phyloP scores from a whole-genome alignment of 257 asterid species.

The Eucommia ulmoides region DNA sequence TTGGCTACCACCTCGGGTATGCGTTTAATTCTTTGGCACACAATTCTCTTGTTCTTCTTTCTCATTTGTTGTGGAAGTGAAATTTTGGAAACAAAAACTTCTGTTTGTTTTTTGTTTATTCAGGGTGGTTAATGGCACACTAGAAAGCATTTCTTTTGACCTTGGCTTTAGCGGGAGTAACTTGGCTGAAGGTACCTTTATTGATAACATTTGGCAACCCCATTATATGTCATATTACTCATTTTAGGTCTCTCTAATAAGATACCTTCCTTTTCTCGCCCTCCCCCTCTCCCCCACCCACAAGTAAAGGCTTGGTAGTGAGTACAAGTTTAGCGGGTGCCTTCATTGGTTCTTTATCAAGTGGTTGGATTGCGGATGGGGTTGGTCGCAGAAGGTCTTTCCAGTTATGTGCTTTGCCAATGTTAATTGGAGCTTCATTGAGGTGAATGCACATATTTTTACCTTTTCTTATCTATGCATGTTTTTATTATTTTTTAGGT shows the following conservation, averaged over 20 bases:
- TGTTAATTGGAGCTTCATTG: constrained; percentile 73
- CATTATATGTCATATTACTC: constrained; percentile 5
- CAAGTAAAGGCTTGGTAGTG: constrained; percentile 68
- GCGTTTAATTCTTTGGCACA: constrained; percentile 18
- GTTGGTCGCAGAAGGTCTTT: constrained; percentile 78
- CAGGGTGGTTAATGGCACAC: constrained; percentile 88
- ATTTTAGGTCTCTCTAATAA: constrained; percentile 1
- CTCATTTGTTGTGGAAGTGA: constrained; percentile 1
- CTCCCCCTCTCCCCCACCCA: constrained; percentile 8
- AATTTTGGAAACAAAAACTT: neutral
- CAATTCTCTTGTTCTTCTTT: constrained; percentile 5
- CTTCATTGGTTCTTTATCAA: constrained; percentile 65
- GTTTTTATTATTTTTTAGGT: neutral
- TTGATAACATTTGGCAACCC: no score
- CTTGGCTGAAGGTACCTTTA: constrained; percentile 75
- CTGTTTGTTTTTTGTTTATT: constrained; percentile 15
- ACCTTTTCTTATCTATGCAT: constrained; percentile 2
- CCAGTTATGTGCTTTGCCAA: constrained; percentile 83
- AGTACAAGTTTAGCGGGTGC: constrained; percentile 92
- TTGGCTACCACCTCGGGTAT: constrained; percentile 95
- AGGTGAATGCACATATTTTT: constrained; percentile 28
- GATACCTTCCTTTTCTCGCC: constrained; percentile 4
- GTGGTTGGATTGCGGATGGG: constrained; percentile 79
- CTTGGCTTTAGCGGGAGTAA: constrained; percentile 79
- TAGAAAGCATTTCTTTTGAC: constrained; percentile 85